Conservation (phyloP, 1,284 basidiomycete genomes). For the Ceratobasidium sp. region DNA sequence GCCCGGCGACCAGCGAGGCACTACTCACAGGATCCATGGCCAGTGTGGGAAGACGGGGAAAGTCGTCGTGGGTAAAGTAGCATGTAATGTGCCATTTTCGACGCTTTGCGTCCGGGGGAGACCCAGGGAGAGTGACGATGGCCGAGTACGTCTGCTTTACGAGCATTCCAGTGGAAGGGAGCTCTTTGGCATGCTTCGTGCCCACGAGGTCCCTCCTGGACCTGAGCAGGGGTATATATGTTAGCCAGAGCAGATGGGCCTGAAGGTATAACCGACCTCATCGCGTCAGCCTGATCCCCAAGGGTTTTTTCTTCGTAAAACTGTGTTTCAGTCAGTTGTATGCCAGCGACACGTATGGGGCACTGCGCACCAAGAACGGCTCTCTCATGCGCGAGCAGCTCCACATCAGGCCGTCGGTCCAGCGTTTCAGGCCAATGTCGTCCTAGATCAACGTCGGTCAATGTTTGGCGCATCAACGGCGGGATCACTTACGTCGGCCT, state of each 20-base stretch:
- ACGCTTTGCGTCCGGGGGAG: conserved; percentile 56
- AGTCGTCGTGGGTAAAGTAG: conserved; percentile 69
- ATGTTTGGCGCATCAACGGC: conserved; percentile 6
- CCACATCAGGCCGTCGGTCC: conserved; percentile 75
- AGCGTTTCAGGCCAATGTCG: conserved; percentile 62
- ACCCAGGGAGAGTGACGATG: conserved; percentile 63
- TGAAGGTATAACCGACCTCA: conserved; percentile 36
- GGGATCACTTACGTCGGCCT: conserved; percentile 60
- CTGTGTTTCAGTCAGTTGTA: conserved; percentile 26
- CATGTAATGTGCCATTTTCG: conserved; percentile 72
- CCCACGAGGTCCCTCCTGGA: conserved; percentile 36
- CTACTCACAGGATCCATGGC: conserved; percentile 61
- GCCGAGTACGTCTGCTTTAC: conserved; percentile 74
- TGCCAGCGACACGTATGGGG: not conserved
- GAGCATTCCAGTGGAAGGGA: conserved; percentile 51
- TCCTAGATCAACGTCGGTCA: conserved; percentile 25
- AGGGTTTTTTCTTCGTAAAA: conserved; percentile 63
- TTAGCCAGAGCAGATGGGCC: conserved; percentile 4
- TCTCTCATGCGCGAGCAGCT: conserved; percentile 55
- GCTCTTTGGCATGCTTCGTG: conserved; percentile 43
- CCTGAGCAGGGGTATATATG: conserved; percentile 12
- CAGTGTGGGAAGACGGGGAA: conserved; percentile 67
- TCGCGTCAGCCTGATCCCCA: conserved; percentile 42
- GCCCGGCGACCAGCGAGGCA: not conserved
- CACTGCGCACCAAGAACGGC: conserved; percentile 62